Percentiles rank a stretch among this genome's conserved stretches.
These are phyloP conservation scores for Termitomyces sp. DNA, from an alignment of 768 basidiomycete species.

Conservation along the genomic window DNA sequence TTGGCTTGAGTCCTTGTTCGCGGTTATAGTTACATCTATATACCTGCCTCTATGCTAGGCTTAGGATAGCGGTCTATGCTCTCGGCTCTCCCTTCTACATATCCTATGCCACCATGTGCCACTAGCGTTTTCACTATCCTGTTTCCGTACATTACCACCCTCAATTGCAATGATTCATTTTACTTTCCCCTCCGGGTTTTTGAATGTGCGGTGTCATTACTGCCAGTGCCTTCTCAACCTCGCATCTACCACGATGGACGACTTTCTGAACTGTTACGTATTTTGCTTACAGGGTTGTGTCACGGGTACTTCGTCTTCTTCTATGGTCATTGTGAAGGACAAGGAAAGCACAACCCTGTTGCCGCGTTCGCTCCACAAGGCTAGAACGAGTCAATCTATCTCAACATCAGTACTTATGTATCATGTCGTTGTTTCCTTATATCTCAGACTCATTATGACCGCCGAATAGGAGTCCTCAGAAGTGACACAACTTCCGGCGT, in stretches of 20 bases:
- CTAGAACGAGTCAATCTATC: neutral
- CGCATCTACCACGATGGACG: neutral
- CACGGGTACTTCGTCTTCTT: neutral
- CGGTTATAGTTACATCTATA: conserved; percentile 1
- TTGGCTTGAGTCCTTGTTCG: neutral
- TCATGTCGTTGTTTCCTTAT: neutral
- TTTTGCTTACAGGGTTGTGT: neutral
- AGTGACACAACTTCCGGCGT: neutral
- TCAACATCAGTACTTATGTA: neutral
- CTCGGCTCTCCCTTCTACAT: conserved; percentile 2
- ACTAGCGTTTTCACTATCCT: neutral
- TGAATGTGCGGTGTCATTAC: neutral
- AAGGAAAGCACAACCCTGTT: neutral
- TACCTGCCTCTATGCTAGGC: conserved; percentile 11
- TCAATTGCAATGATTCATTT: neutral
- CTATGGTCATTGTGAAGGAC: neutral
- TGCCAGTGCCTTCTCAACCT: neutral
- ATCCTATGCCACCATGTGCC: conserved; percentile 1
- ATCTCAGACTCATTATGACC: neutral
- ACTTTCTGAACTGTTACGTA: conserved; percentile 1
- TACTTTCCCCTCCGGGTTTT: neutral
- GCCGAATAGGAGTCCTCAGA: neutral
- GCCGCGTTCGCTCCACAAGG: neutral
- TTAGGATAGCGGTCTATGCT: conserved; percentile 12
- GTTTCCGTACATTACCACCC: conserved; percentile 2